Percentiles rank a stretch among this genome's conserved stretches.
These are phyloP conservation scores for Aspergillus ruber DNA, from an alignment of 2,329 filamentous ascomycete genomes.

Conservation along the genomic window DNA sequence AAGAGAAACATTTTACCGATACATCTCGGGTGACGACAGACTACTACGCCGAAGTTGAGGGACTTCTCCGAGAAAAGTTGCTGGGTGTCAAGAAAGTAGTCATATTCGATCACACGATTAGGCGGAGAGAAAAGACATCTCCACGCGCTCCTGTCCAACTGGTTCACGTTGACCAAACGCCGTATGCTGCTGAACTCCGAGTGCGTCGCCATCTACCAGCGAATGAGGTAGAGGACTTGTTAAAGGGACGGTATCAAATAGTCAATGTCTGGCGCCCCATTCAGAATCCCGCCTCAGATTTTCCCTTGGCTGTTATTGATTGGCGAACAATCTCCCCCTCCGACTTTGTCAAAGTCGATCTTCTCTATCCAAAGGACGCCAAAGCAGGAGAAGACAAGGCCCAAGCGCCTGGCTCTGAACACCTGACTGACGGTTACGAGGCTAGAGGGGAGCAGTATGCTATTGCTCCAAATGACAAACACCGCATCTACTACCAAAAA, in stretches of 20 bases:
- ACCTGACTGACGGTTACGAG: conserved; percentile 56
- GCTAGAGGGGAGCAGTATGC: conserved; percentile 58
- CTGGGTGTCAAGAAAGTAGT: conserved; percentile 54
- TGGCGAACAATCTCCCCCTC: conserved; percentile 51
- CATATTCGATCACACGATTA: conserved; percentile 69
- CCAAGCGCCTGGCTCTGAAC: conserved; percentile 41
- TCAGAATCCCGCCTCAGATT: conserved; percentile 56
- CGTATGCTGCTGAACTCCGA: conserved; percentile 53
- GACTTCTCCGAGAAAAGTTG: conserved; percentile 49
- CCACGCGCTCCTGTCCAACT: conserved; percentile 61
- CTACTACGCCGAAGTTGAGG: conserved; percentile 60
- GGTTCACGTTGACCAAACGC: conserved; percentile 67
- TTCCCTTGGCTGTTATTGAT: conserved; percentile 63
- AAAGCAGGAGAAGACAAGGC: conserved; percentile 54
- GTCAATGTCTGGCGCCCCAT: conserved; percentile 69
- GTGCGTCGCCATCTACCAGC: conserved; percentile 55
- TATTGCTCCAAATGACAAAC: conserved; percentile 51
- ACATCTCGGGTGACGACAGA: conserved; percentile 48
- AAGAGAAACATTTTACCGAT: conserved; percentile 51
- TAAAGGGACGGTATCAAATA: conserved; percentile 57
- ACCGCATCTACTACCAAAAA: conserved; percentile 61
- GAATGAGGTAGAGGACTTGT: conserved; percentile 51
- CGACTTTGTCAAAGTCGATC: conserved; percentile 56
- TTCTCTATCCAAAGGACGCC: conserved; percentile 56
- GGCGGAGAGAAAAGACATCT: conserved; percentile 48